Base-by-base conservation (phyloP, 352 stramenopile genomes). In the Aphanomyces invadans region DNA sequence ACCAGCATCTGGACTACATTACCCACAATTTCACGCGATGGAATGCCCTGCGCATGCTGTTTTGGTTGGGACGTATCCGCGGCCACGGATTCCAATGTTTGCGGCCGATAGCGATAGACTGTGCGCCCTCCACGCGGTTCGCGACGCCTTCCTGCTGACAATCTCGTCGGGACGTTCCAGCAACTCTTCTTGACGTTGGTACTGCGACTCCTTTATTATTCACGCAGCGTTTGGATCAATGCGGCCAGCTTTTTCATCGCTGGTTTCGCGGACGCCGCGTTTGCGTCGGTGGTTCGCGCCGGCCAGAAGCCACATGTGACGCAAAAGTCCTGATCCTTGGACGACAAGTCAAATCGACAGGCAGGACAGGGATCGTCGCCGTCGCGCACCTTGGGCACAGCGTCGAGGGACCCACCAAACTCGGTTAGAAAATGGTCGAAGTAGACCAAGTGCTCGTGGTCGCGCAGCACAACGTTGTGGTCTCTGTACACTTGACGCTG, bases 371-470 rank as follows among this genome's bases (percentile, higher is more conserved):
- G 76, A 48, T 69, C 28, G 45, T 65, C 11, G 59, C 42, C 12
- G 25, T 39, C 42, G 3, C 65, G 54, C 10, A 28, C 9, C 19
- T 42, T 52, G 15, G 79, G 76, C 0, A 89, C 77, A 28, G 74
- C 81, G 33, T 23, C 31, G n/a, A 89, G 38, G 42, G 85, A 70
- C 29, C 71, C 70, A 9, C 71, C 45, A 63, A 88, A 89, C 10
- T 76, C 78, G n/a, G 65, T 62, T 28, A 87, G 53, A 52, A 90
- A 88, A 11, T 76, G 73, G n/a, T 75, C 62, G 46, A 88, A 86
- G 66, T 87, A 90, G 42, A 82, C 86, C 29, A 89, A 51, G 26
- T 90, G 82, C 54, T 90, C 82, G 48, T 72, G 69, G 64, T 90
- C 82, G 31, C 80, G 82, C 17, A 89, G 73, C 33, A 80, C 79